Conservation (phyloP, 139 green algal genomes). For the Coccomyxa sp. region DNA sequence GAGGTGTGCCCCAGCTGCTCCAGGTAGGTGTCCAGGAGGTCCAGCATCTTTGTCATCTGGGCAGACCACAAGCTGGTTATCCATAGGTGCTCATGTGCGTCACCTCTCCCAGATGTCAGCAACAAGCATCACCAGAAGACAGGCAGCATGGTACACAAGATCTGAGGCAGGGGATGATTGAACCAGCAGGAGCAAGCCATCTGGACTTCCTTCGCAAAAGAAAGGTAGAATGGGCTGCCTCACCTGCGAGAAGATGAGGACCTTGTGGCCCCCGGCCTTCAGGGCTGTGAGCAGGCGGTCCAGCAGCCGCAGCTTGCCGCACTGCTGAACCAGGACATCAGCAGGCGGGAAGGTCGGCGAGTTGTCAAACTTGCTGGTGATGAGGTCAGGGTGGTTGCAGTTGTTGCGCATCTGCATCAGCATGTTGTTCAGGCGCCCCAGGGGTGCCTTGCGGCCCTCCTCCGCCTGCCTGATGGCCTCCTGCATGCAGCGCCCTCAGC, state of each 20-base stretch:
- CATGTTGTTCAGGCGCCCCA: conserved; percentile 85
- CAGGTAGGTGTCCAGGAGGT: conserved; percentile 91
- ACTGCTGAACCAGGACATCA: conserved; percentile 41
- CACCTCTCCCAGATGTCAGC: background rate
- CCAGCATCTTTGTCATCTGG: conserved; percentile 98
- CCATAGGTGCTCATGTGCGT: too few species aligned
- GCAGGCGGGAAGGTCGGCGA: conserved; percentile 1
- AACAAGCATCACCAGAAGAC: background rate
- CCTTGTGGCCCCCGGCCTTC: conserved; percentile 63
- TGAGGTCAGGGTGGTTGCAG: conserved; percentile 98
- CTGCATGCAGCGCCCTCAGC: conserved; percentile 7
- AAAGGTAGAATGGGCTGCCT: background rate
- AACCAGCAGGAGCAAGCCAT: background rate
- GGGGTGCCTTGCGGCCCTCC: background rate
- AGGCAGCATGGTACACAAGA: background rate
- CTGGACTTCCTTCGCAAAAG: too few species aligned
- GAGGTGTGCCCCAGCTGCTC: conserved; percentile 66
- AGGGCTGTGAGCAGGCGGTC: conserved; percentile 77
- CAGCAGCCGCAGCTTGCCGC: conserved; percentile 94
- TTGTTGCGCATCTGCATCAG: conserved; percentile 96
- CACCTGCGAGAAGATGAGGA: conserved; percentile 97
- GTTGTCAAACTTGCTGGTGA: conserved; percentile 62
- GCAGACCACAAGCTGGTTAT: background rate
- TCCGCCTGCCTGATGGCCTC: conserved; percentile 19
- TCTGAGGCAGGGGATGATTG: background rate